These are phyloP conservation scores for Haberlea rhodopensis DNA, from an alignment of 257 asterid species.

Conservation along the genomic window DNA sequence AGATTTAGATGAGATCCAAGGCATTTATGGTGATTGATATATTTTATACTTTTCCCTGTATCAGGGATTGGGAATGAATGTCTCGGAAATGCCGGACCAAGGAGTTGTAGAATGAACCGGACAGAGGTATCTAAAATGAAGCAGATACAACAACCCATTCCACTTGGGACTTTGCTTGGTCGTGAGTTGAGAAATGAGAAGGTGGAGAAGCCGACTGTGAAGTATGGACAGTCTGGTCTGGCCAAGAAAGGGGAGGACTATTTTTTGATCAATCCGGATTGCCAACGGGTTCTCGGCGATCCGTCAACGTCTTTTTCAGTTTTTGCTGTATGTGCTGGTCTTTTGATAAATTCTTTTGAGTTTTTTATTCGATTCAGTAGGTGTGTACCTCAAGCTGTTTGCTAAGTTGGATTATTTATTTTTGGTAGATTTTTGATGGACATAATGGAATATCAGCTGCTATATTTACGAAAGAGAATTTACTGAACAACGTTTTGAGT, in stretches of 20 bases:
- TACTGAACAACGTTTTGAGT: conserved; percentile 77
- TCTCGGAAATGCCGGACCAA: conserved; percentile 43
- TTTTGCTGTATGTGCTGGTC: conserved; percentile 58
- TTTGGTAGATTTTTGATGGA: conserved; percentile 81
- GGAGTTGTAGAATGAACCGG: conserved; percentile 47
- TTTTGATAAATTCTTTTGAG: conserved; percentile 2
- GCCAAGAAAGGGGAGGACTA: conserved; percentile 95
- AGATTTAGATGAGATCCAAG: conserved; percentile 6
- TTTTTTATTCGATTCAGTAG: conserved; percentile 14
- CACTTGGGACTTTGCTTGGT: conserved; percentile 78
- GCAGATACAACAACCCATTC: conserved; percentile 68
- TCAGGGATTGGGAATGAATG: conserved; percentile 39
- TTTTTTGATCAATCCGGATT: conserved; percentile 63
- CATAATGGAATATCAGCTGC: conserved; percentile 99
- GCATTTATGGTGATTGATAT: conserved; percentile 16
- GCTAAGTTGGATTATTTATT: conserved; percentile 21
- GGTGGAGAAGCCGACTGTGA: conserved; percentile 66
- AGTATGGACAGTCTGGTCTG: conserved; percentile 77
- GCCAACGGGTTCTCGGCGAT: conserved; percentile 65
- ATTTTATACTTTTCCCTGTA: conserved; percentile 17
- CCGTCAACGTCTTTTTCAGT: conserved; percentile 66
- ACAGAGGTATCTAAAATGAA: conserved; percentile 56
- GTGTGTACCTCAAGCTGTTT: neutral
- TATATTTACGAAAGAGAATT: conserved; percentile 82
- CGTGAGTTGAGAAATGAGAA: conserved; percentile 76